Evolutionary conservation across 2,329 filamentous ascomycete species (phyloP), one percentile per base, ranked within the genome.

Genomic region (Pseudogymnoascus sp.): DNA sequence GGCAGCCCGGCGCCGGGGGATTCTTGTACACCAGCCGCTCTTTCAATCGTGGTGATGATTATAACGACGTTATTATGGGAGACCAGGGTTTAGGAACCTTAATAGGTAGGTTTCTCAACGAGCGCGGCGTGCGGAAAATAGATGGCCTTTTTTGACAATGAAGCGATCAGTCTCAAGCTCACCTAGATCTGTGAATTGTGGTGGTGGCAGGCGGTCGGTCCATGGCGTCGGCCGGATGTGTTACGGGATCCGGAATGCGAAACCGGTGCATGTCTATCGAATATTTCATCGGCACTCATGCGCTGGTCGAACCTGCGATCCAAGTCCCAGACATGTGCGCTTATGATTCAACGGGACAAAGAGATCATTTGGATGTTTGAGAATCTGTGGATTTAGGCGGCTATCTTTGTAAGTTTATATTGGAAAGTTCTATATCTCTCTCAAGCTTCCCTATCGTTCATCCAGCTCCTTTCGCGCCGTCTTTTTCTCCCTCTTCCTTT

Each of bases 341-440:
- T 11, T 33, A 14, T 33, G 46, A 56, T 33, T 33, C 16, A 56
- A 14, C n/a, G 28, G 28, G 16, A 56, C 28, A 56, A 56, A 56
- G 50, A 33, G 11, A 2, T 10, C 28, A 10, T 33, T 19, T 7
- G 2, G 14, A 10, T 33, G 28, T 33, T 22, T 56, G 50, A 22
- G 50, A 7, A 33, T 12, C 16, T 33, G 33, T 56, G 16, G n/a
- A n/a, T 33, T 46, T n/a, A 33, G 50, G 10, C 28, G 26, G 11
- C 50, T 33, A 56, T 33, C 50, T 56, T 56, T 56, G 50, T 33
- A 56, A 56, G 50, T 33, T 56, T 56, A 8, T 10, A 56, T 56
- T 56, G 28, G 50, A 33, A 56, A 33, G 28, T 56, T 56, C 50
- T 56, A 53, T 19, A 56, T 56, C 50, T 33, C 28, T 33, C 28